These are phyloP conservation scores for Rugonectria rugulosa DNA, from an alignment of 2,329 filamentous ascomycete genomes.

Conservation along the genomic window DNA sequence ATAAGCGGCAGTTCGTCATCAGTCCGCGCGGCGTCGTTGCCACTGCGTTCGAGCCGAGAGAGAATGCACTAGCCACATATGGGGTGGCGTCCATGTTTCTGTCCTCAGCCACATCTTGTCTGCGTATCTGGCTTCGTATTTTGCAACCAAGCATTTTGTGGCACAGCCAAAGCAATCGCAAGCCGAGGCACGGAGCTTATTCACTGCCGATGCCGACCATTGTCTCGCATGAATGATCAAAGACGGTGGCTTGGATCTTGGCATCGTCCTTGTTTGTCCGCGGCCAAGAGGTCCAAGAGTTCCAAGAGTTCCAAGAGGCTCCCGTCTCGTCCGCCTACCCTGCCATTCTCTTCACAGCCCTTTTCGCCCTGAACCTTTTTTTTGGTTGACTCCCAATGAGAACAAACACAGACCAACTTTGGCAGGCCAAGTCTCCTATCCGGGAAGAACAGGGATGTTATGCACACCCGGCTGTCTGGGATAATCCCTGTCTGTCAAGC, in stretches of 20 bases:
- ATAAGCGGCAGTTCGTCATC: conserved; percentile 4
- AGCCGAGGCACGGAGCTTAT: conserved; percentile 13
- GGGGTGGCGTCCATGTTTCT: not conserved
- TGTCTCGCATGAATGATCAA: not conserved
- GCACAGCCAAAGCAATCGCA: not conserved
- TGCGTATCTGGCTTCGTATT: too few relatives aligned
- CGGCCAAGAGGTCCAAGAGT: not conserved
- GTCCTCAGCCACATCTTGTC: conserved; percentile 15
- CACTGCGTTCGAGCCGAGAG: too few relatives aligned
- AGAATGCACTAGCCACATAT: conserved; percentile 17
- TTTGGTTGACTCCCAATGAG: not conserved
- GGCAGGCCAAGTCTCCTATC: not conserved
- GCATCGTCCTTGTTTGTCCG: not conserved
- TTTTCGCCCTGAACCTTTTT: not conserved
- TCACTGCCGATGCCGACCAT: conserved; percentile 1
- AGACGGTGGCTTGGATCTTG: not conserved
- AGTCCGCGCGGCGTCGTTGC: conserved; percentile 13
- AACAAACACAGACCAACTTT: too few relatives aligned
- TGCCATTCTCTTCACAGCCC: too few relatives aligned
- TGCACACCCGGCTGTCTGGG: not conserved
- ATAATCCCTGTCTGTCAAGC: conserved; percentile 11
- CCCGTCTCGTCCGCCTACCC: too few relatives aligned
- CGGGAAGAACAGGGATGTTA: conserved; percentile 4
- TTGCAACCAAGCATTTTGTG: too few relatives aligned
- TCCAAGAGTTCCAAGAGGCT: too few relatives aligned